Conservation (phyloP, 2,329 filamentous ascomycete species). For the Cercospora janseana region DNA sequence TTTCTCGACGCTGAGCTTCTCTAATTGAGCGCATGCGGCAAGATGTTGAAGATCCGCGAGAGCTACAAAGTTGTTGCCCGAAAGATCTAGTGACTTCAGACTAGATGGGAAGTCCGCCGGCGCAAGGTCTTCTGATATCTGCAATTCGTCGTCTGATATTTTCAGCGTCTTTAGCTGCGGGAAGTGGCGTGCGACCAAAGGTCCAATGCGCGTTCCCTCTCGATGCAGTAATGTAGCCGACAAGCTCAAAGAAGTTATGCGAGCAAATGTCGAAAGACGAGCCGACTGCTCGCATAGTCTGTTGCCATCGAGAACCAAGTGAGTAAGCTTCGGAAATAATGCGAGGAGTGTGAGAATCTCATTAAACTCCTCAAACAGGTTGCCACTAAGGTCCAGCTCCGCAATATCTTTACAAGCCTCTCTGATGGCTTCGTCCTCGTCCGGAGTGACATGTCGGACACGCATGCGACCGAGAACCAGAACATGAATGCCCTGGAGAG, state of each 20-base stretch:
- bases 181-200: slow-evolving; percentile 51
- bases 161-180: slow-evolving; percentile 54
- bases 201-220: slow-evolving; percentile 43
- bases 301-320: slow-evolving; percentile 56
- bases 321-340: slow-evolving; percentile 63
- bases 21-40: slow-evolving; percentile 55
- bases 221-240: slow-evolving; percentile 49
- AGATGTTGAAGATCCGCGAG: slow-evolving; percentile 60
- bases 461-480: slow-evolving; percentile 77
- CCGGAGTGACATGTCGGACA: slow-evolving; percentile 45
- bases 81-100: slow-evolving; percentile 64
- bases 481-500: slow-evolving; percentile 73
- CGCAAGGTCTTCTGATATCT: slow-evolving; percentile 32
- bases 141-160: slow-evolving; percentile 41
- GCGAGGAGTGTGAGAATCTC: slow-evolving; percentile 70
- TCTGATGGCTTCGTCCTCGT: slow-evolving; percentile 50
- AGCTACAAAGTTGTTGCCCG: slow-evolving; percentile 66
- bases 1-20: slow-evolving; percentile 64
- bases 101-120: slow-evolving; percentile 47
- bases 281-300: slow-evolving; percentile 51
- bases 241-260: slow-evolving; percentile 42
- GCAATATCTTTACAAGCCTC: slow-evolving; percentile 57
- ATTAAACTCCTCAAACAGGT: slow-evolving; percentile 67
- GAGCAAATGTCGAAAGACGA: not conserved
- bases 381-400: slow-evolving; percentile 82